Evolutionary conservation across 1,284 basidiomycete genomes (phyloP), one percentile per base, ranked within the genome.

Genomic region (Takashimella tepidaria): DNA sequence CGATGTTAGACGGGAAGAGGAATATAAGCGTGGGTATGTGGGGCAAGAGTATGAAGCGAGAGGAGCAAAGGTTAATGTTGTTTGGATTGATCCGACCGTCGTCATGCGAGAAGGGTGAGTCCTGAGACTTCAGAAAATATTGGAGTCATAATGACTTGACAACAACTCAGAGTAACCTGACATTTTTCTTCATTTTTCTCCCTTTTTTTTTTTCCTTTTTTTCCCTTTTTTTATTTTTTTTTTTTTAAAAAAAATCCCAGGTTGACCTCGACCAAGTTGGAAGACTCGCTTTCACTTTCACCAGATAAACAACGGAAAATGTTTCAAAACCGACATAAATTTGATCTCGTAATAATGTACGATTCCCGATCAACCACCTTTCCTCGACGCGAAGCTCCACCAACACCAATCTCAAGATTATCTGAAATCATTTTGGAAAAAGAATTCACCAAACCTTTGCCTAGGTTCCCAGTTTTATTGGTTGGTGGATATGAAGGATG

Each of bases 261-360:
- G 41, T 79, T 92, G 57, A 81, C 80, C 5, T 82, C 84, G 2
- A 72, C 79, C 24, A 79, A 80, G 19, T 82, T 98, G 19, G 91
- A 96, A 73, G 82, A 87, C 56, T 82, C 89, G 0, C 81, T 96
- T 50, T 76, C 83, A 1, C 76, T 90, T 20, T 84, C 83, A 1
- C 88, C 92, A 0, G 78, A 80, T 22, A 71, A 81, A 40, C 92
- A 97, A 75, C 80, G 79, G 41, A 78, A 79, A 1, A 77, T 87
- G 19, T 98, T 97, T 72, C 74, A 78, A 23, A 85, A 87, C 54
- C 86, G 95, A 24, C 83, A 91, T 67, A 85, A 86, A 63, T 96
- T 89, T 72, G 92, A 98, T 62, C 75, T 96, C 13, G 83, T 98
- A n/a, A 88, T 88, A 10, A 77, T 98, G 2, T 92, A 92, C 72